Conservation (phyloP, 1,284 basidiomycete genomes). For the Sanghuangporus sanghuang region DNA sequence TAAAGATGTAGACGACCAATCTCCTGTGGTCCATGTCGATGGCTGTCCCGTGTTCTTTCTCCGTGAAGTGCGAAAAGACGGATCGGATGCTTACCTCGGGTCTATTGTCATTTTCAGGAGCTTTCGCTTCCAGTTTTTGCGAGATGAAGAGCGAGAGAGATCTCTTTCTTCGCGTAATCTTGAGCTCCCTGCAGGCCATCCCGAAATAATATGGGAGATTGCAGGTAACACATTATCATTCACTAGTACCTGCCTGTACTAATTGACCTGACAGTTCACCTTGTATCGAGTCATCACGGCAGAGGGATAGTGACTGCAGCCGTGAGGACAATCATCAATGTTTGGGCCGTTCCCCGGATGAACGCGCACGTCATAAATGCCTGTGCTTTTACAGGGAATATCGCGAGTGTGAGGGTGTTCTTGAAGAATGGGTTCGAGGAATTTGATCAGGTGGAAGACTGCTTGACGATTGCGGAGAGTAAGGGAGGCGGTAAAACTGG, state of each 20-base stretch:
- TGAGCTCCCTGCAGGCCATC: constrained; percentile 14
- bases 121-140: constrained; percentile 8
- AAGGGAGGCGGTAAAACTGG: constrained; percentile 20
- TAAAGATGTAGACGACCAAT: not conserved
- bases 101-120: constrained; percentile 13
- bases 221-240: constrained; percentile 13
- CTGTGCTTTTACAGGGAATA: constrained; percentile 22
- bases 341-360: constrained; percentile 28
- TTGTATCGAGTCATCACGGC: constrained; percentile 26
- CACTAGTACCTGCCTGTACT: too few relatives aligned
- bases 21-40: constrained; percentile 5
- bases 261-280: constrained; percentile 22
- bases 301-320: constrained; percentile 28
- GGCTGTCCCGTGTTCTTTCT: constrained; percentile 18
- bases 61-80: constrained; percentile 19
- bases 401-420: constrained; percentile 25
- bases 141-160: constrained; percentile 9
- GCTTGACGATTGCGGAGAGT: constrained; percentile 19
- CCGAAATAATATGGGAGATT: constrained; percentile 18
- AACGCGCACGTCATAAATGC: constrained; percentile 22
- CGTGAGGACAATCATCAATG: constrained; percentile 23
- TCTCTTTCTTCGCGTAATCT: constrained; percentile 10
- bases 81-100: constrained; percentile 18
- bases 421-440: constrained; percentile 26
- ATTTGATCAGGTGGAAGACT: constrained; percentile 18